Conservation (phyloP, 2,329 filamentous ascomycete species). For the Dissoconium aciculare region DNA sequence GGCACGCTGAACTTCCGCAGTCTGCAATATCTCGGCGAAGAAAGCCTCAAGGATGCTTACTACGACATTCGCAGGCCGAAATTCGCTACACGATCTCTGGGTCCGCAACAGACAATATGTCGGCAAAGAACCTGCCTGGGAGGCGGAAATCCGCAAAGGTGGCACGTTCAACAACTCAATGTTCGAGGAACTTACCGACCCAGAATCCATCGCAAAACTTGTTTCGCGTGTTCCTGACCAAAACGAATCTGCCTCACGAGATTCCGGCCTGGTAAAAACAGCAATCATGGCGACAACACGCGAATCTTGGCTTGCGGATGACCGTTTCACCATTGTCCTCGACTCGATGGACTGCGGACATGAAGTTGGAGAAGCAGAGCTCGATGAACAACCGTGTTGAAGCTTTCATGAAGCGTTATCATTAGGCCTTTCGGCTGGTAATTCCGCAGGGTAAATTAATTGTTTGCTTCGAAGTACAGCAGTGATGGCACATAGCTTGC, state of each 20-base stretch:
- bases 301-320: constrained; percentile 1
- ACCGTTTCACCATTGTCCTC: constrained; percentile 1
- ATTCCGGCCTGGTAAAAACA: too few species aligned
- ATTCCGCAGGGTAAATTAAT: too few species aligned
- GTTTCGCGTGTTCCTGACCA: too few species aligned
- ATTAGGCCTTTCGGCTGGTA: too few species aligned
- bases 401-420: too few species aligned
- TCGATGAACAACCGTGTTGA: too few species aligned
- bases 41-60: constrained; percentile 1
- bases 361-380: constrained; percentile 1
- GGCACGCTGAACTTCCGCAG: neutral
- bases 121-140: neutral
- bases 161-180: constrained; percentile 1
- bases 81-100: neutral
- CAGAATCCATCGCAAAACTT: too few species aligned
- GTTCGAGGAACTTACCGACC: constrained; percentile 1
- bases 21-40: constrained; percentile 1
- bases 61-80: neutral
- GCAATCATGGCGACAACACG: neutral
- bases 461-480: too few species aligned
- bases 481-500: too few species aligned
- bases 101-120: constrained; percentile 1
- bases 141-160: constrained; percentile 1
- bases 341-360: constrained; percentile 2
- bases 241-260: too few species aligned